These are phyloP conservation scores for Cynanchum wilfordii DNA, from an alignment of 257 asterid species.

Conservation along the genomic window DNA sequence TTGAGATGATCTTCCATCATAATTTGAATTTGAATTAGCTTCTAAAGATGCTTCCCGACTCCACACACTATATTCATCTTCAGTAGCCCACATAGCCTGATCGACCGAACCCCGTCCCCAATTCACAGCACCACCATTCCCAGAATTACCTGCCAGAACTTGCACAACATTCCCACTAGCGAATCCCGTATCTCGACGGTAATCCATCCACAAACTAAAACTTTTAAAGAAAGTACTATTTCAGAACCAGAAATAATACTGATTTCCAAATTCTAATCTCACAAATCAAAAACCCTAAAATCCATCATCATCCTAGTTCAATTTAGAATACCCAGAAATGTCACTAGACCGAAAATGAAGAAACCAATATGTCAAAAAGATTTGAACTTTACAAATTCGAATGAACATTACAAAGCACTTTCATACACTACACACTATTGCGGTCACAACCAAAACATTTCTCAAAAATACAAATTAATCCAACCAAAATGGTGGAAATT, in stretches of 20 bases:
- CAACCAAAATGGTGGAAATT: neutral
- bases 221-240: neutral
- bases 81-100: constrained; percentile 70
- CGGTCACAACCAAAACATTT: neutral
- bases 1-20: constrained; percentile 50
- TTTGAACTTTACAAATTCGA: neutral
- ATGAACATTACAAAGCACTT: neutral
- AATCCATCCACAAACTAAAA: constrained; percentile 37
- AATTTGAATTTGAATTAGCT: constrained; percentile 35
- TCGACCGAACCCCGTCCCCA: constrained; percentile 52
- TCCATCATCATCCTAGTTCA: neutral
- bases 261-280: neutral
- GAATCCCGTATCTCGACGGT: constrained; percentile 37
- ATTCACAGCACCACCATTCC: constrained; percentile 23
- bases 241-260: neutral
- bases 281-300: constrained; percentile 2
- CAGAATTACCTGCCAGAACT: constrained; percentile 38
- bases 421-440: neutral
- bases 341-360: neutral
- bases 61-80: constrained; percentile 60
- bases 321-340: neutral
- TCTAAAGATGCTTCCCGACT: constrained; percentile 42
- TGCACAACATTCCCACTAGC: constrained; percentile 54
- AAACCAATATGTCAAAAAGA: neutral
- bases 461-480: neutral